Percentiles rank a stretch among this genome's conserved stretches.
These are phyloP conservation scores for Excoecaria cochinchinensis DNA, from an alignment of 345 rosid genomes.

Conservation along the genomic window DNA sequence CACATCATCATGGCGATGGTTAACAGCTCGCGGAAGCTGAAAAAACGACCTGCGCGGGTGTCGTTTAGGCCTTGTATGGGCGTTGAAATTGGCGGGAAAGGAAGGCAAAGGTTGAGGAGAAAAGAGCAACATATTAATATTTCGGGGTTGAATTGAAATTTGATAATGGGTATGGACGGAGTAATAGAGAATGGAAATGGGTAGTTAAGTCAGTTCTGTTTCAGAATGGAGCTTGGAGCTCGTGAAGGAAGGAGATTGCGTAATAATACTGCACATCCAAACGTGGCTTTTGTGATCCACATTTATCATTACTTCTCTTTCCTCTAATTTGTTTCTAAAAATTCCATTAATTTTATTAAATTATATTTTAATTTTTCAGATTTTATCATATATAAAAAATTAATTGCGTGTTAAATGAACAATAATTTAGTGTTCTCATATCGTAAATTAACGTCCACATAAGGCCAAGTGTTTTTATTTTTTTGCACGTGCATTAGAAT, in stretches of 20 bases:
- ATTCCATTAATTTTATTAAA: no score
- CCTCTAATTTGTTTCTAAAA: background rate
- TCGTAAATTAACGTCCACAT: no score
- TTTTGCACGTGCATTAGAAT: no score
- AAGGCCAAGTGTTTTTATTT: no score
- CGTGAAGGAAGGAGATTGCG: background rate
- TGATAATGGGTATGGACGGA: background rate
- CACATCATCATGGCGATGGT: slow-evolving; percentile 36
- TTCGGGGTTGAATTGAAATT: background rate
- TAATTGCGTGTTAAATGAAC: no score
- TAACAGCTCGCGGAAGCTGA: slow-evolving; percentile 19
- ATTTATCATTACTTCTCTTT: background rate
- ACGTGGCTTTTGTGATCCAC: slow-evolving; percentile 1
- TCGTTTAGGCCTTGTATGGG: background rate
- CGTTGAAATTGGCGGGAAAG: slow-evolving; percentile 42
- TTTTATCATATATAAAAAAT: no score
- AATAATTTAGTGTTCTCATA: no score
- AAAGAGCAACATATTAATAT: slow-evolving; percentile 17
- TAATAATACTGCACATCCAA: background rate
- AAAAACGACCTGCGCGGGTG: background rate
- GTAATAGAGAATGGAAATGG: background rate
- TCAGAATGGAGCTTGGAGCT: background rate
- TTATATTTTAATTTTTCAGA: no score
- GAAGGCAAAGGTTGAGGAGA: slow-evolving; percentile 31
- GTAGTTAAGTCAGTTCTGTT: background rate